Conservation (phyloP, 2,329 filamentous ascomycete species). For the Claviceps capensis region DNA sequence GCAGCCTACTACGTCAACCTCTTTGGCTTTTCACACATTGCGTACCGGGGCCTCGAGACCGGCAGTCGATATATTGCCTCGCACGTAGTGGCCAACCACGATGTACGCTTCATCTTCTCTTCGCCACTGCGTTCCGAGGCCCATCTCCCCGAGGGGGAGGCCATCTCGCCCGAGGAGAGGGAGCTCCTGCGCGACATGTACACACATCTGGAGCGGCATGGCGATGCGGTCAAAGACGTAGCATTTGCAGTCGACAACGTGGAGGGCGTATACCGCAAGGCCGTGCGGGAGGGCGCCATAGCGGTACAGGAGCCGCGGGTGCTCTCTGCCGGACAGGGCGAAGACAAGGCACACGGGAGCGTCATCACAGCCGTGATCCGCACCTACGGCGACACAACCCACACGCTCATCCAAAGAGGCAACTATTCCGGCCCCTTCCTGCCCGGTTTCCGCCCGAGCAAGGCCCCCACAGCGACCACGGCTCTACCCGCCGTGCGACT, state of each 20-base stretch:
- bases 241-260: slow-evolving; percentile 91
- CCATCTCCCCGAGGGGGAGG: slow-evolving; percentile 42
- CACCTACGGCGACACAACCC: slow-evolving; percentile 91
- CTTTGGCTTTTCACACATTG: slow-evolving; percentile 72
- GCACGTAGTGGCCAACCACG: slow-evolving; percentile 67
- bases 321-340: slow-evolving; percentile 9
- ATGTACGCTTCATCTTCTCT: slow-evolving; percentile 70
- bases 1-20: slow-evolving; percentile 77
- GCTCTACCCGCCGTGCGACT: slow-evolving; percentile 51
- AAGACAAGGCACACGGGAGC: slow-evolving; percentile 48
- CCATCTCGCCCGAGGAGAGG: slow-evolving; percentile 50
- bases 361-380: slow-evolving; percentile 67
- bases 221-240: slow-evolving; percentile 90
- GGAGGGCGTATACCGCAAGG: slow-evolving; percentile 61
- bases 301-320: slow-evolving; percentile 48
- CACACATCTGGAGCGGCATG: slow-evolving; percentile 70
- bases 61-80: slow-evolving; percentile 69
- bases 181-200: slow-evolving; percentile 61
- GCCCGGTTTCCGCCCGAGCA: slow-evolving; percentile 59
- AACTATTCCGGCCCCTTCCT: slow-evolving; percentile 66
- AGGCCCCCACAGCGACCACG: slow-evolving; percentile 22
- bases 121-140: slow-evolving; percentile 57
- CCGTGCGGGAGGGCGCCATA: slow-evolving; percentile 49
- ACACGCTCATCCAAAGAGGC: slow-evolving; percentile 69
- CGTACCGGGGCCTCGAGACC: slow-evolving; percentile 81